Base-by-base conservation (phyloP, 2,329 filamentous ascomycete genomes). In the Penicillium sp. region DNA sequence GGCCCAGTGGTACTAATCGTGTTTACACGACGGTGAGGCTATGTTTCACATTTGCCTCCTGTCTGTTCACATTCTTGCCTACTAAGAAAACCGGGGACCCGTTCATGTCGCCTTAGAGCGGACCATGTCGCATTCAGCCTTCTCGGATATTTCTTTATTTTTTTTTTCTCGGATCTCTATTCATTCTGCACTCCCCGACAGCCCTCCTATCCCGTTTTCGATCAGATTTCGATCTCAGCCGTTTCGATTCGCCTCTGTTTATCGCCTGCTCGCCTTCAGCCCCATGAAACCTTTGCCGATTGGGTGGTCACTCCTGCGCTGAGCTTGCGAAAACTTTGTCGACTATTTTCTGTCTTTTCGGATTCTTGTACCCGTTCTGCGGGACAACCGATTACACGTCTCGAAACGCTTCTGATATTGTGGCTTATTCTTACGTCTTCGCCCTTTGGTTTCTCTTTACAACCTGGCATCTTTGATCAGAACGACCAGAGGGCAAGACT, bases 1-100 rank as follows among this genome's bases (percentile, higher is more conserved):
- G 70, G 70, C 70, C 71, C 72, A 74, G 63, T 78, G 76, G 76
- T 78, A 77, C 70, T 78, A 70, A 77, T 74, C 63, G 58, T 72
- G 68, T 61, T 36, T 68, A 62, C 65, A 70, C 64, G 60, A 65
- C 63, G 60, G 68, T 53, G 66, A 64, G 68, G 68, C 63, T 59
- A 57, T 58, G 45, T n/a, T 59, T 52, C 39, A 53, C 53, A 66
- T 64, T 43, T 58, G 53, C 64, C 67, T 67, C 58, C 62, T 69
- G 66, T 63, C 53, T 68, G 64, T 63, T 69, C 62, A 60, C 62
- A 60, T 61, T 59, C 53, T 62, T 62, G 52, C 63, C 63, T 60
- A 67, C 65, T 64, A 62, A 66, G 65, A 64, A 70, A 66, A 66
- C 65, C 29, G 10, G 65, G 65, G 65, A 65, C 57, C 63, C 64